phyloP scores from a whole-genome alignment of 1,139 yeast species.

The Ogataea hybrid region DNA sequence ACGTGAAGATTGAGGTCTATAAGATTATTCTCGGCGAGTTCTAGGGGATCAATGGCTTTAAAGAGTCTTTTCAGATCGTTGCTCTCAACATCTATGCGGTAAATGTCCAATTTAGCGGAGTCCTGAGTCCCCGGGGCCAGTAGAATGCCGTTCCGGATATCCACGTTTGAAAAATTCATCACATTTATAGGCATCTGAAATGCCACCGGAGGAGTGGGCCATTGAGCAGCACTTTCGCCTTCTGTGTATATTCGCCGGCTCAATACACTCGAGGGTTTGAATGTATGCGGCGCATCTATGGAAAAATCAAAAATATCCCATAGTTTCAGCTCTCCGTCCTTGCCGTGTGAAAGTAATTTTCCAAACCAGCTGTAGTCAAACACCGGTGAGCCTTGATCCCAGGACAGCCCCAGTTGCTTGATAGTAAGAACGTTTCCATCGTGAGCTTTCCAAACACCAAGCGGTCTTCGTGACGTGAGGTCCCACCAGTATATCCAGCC shows the following conservation, averaged over 20 bases:
- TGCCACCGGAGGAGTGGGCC: slow-evolving; percentile 16
- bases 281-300: slow-evolving; percentile 12
- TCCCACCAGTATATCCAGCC: slow-evolving; percentile 58
- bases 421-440: slow-evolving; percentile 42
- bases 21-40: slow-evolving; percentile 11
- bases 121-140: slow-evolving; percentile 53
- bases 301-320: slow-evolving; percentile 40
- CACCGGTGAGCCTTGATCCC: slow-evolving; percentile 21
- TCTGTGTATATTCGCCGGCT: slow-evolving; percentile 16
- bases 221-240: slow-evolving; percentile 10
- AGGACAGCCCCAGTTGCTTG: slow-evolving; percentile 36
- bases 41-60: slow-evolving; percentile 30
- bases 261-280: slow-evolving; percentile 18
- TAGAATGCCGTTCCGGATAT: slow-evolving; percentile 31
- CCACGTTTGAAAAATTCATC: slow-evolving; percentile 55
- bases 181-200: slow-evolving; percentile 54
- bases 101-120: slow-evolving; percentile 54
- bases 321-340: slow-evolving; percentile 49
- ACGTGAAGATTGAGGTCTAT: slow-evolving; percentile 12
- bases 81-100: slow-evolving; percentile 31
- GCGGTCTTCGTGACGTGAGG: slow-evolving; percentile 41
- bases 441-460: slow-evolving; percentile 51
- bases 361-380: slow-evolving; percentile 27
- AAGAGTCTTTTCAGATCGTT: slow-evolving; percentile 27
- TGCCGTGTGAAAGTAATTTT: slow-evolving; percentile 48